A percentile compares a stretch with the other conserved stretches of the same genome.
These are phyloP conservation scores for Pestalotiopsis sp. DNA, from an alignment of 2,329 filamentous ascomycete species.

Conservation along the genomic window DNA sequence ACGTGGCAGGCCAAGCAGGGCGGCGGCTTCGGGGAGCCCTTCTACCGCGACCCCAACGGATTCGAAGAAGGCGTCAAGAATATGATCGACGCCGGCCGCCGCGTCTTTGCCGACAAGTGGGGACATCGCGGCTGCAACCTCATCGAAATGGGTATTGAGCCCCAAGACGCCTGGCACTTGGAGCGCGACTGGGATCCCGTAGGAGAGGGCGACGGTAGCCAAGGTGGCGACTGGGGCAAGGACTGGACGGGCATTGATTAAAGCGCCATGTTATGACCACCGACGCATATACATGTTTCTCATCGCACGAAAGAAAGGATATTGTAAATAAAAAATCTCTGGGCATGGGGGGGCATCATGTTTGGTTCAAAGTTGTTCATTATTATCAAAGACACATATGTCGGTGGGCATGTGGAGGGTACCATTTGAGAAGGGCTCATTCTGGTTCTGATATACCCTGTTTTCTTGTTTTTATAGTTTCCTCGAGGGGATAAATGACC, in stretches of 20 bases:
- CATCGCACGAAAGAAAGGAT: neutral
- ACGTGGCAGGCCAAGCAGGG: conserved; percentile 43
- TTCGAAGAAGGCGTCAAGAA: conserved; percentile 35
- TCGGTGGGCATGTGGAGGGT: neutral
- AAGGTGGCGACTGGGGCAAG: conserved; percentile 34
- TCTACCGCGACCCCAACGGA: conserved; percentile 41
- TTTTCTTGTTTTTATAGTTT: neutral
- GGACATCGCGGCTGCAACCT: conserved; percentile 42
- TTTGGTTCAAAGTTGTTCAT: neutral
- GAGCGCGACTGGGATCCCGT: conserved; percentile 38
- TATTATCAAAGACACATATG: neutral
- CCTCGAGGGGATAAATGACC: neutral
- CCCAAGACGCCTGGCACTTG: conserved; percentile 37
- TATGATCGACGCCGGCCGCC: conserved; percentile 35
- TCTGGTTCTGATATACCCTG: conserved; percentile 5
- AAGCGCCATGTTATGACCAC: neutral
- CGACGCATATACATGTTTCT: neutral
- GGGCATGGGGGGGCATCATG: neutral
- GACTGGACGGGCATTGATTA: conserved; percentile 29
- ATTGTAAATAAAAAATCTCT: neutral
- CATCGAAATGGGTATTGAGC: conserved; percentile 30
- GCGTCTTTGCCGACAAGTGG: conserved; percentile 43
- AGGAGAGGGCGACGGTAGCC: conserved; percentile 22
- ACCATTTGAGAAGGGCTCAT: neutral
- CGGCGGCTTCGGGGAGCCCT: conserved; percentile 46